Evolutionary conservation across 306 rosid genomes (phyloP).

Genomic region (Acmispon strigosus): DNA sequence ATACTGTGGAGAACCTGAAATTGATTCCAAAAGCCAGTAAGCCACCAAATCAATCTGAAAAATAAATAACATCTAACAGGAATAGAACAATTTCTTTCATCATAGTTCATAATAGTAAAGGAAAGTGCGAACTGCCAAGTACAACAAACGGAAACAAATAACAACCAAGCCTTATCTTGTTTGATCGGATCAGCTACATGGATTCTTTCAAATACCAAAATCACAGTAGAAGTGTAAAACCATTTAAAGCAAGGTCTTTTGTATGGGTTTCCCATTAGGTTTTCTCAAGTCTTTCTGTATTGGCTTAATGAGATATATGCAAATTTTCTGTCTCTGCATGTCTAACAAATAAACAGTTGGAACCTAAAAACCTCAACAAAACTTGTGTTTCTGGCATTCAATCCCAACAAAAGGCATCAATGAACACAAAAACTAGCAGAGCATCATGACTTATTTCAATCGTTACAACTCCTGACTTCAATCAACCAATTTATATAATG

Average conservation of each 20-base stretch:
- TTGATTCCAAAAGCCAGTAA: conserved; percentile 5
- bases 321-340: background rate
- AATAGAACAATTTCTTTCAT: background rate
- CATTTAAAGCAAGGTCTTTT: background rate
- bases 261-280: background rate
- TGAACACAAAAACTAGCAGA: background rate
- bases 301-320: background rate
- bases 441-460: background rate
- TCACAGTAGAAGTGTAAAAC: background rate
- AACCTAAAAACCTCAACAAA: background rate
- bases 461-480: background rate
- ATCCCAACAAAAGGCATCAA: background rate
- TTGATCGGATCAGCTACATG: background rate
- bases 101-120: background rate
- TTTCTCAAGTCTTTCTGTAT: background rate
- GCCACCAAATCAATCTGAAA: conserved; percentile 18
- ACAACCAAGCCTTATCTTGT: background rate
- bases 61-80: background rate
- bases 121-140: background rate
- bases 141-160: conserved; percentile 6
- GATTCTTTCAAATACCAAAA: background rate
- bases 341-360: background rate
- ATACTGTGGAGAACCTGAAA: conserved; percentile 79
- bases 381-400: background rate
- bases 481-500: background rate